phyloP scores from a whole-genome alignment of 305 asterid species.

The Fraxinus nigra region DNA sequence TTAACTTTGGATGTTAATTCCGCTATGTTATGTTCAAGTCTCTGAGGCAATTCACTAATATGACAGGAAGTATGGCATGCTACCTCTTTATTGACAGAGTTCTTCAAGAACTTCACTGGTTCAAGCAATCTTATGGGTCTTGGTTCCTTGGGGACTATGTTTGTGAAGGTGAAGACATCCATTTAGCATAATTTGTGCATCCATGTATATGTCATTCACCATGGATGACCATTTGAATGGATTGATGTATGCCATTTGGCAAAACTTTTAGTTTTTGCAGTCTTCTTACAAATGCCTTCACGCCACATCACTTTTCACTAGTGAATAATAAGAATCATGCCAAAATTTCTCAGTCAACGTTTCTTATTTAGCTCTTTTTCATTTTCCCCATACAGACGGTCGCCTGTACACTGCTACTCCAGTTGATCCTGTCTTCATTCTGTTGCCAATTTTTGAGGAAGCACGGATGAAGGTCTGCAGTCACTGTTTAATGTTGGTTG shows the following conservation, averaged over 20 bases:
- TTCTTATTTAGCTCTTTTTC: constrained; percentile 20
- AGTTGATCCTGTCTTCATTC: constrained; percentile 85
- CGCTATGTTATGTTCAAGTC: background rate
- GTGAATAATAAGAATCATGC: constrained; percentile 3
- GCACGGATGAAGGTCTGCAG: constrained; percentile 82
- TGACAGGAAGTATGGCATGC: constrained; percentile 56
- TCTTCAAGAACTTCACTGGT: constrained; percentile 86
- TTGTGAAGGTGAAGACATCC: constrained; percentile 61
- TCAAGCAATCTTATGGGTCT: constrained; percentile 82
- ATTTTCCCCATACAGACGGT: constrained; percentile 57
- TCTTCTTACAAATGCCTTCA: constrained; percentile 6
- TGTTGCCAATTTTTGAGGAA: constrained; percentile 85
- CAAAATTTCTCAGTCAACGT: background rate
- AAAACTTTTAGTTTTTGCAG: constrained; percentile 6
- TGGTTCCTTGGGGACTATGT: constrained; percentile 96
- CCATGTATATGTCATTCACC: background rate
- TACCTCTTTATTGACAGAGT: constrained; percentile 49
- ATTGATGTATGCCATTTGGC: background rate
- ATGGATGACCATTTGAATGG: background rate
- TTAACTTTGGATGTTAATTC: background rate
- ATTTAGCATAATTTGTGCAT: background rate
- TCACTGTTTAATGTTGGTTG: constrained; percentile 12
- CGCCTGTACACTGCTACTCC: constrained; percentile 82
- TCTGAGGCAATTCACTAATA: constrained; percentile 6
- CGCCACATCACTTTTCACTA: background rate